Base-by-base conservation (phyloP, 2,329 filamentous ascomycete species). In the Daldinia sp. region DNA sequence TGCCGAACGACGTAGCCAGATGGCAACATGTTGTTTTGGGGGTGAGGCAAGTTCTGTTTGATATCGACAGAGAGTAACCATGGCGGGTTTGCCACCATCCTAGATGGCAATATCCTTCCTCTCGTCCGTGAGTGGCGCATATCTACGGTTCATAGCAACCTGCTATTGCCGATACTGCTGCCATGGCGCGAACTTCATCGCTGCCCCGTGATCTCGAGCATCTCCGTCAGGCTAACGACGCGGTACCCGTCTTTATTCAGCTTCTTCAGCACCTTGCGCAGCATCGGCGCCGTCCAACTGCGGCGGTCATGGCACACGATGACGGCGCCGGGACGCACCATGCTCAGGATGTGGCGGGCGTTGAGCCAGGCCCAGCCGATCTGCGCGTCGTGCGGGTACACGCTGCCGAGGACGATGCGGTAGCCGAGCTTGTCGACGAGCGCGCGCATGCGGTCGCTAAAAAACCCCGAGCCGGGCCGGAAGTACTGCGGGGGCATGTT, bases 331-430 rank as follows among this genome's bases (percentile, higher is more conserved):
- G 92, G 90, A 53, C 87, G 83, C 39, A 91, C 83, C 91, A 94
- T 93, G 80, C 92, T 93, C 73, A 97, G 79, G 3, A 97, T 88
- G 81, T 97, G 93, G 72, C 83, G 84, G 6, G 92, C 90, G 80
- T 97, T 97, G 59, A 94, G 73, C 70, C 83, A 82, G 72, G 88
- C 86, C 75, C 87, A 90, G 9, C 84, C 83, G 65, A 97, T 90
- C 83, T 97, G 93, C n/a, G 94, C 90, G 81, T 97, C 94, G 81
- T 97, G 93, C 4, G 94, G 94, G 80, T 97, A 97, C 44, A 97
- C 90, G 78, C 89, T 90, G 2, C 94, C 94, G 42, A 97, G 82
- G n/a, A 94, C 90, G 58, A 96, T 84, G 56, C 85, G 84, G 79
- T 93, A 94, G 3, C 89, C 90, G 68, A 93, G 77, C 58, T 81